Evolutionary conservation across 2,329 filamentous ascomycete genomes (phyloP).

Genomic region (Exserohilum rostratum): DNA sequence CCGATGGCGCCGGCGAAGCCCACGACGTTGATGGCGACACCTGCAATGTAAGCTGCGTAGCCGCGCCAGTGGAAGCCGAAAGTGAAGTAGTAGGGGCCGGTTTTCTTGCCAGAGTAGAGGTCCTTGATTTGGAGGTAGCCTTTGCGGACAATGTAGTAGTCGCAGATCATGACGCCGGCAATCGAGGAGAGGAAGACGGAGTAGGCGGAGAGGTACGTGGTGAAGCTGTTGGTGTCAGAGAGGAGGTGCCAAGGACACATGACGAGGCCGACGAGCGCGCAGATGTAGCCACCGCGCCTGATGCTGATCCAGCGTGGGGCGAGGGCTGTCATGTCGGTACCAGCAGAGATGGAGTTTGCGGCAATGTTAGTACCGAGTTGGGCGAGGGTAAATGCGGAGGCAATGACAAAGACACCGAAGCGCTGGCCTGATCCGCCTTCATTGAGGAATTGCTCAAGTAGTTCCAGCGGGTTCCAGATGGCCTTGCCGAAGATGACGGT

Average conservation of each 20-base stretch:
- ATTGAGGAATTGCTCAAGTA: constrained; percentile 51
- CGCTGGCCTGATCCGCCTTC: constrained; percentile 50
- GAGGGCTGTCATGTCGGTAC: constrained; percentile 81
- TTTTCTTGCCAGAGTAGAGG: constrained; percentile 74
- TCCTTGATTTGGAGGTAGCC: constrained; percentile 81
- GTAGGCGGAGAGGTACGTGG: constrained; percentile 89
- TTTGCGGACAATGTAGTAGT: constrained; percentile 85
- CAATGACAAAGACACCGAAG: constrained; percentile 63
- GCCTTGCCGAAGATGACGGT: constrained; percentile 51
- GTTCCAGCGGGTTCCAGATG: constrained; percentile 52
- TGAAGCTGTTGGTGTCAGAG: constrained; percentile 78
- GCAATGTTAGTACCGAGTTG: constrained; percentile 88
- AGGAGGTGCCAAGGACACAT: constrained; percentile 90
- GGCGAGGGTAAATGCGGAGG: constrained; percentile 63
- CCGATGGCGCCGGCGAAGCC: constrained; percentile 87
- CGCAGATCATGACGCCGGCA: constrained; percentile 85
- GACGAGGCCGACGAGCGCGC: constrained; percentile 76
- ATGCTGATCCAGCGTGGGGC: constrained; percentile 83
- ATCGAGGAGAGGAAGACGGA: constrained; percentile 94
- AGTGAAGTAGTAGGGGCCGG: constrained; percentile 74
- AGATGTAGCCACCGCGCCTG: constrained; percentile 84
- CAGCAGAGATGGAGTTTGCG: constrained; percentile 82
- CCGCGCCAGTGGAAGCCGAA: constrained; percentile 81
- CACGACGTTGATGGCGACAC: constrained; percentile 88
- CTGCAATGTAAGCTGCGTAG: constrained; percentile 80